Evolutionary conservation across 306 rosid species (phyloP).

Genomic region (Trichosanthes truncata): DNA sequence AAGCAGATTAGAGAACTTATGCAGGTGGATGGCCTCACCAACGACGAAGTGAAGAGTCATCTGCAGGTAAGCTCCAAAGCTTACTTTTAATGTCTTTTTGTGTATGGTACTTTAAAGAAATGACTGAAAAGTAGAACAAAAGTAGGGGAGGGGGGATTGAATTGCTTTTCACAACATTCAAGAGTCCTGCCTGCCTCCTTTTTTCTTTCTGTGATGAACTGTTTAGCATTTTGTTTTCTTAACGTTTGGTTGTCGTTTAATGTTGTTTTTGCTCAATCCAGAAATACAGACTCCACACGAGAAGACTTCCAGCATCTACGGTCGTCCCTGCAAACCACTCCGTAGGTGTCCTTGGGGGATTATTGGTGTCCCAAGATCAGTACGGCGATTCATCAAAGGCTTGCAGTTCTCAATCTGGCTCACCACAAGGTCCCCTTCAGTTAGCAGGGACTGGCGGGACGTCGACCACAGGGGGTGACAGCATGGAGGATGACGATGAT

Average conservation of each 20-base stretch:
- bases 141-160: not conserved
- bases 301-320: conserved; percentile 44
- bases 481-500: conserved; percentile 73
- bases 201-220: not conserved
- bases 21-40: conserved; percentile 97
- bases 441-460: conserved; percentile 41
- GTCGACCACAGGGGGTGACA: conserved; percentile 46
- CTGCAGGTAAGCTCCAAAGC: conserved; percentile 56
- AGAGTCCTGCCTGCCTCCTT: not conserved
- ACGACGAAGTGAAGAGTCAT: conserved; percentile 99
- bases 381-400: conserved; percentile 65
- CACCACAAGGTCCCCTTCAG: conserved; percentile 93
- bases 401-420: conserved; percentile 70
- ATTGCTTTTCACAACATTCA: not conserved
- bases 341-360: conserved; percentile 58
- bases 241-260: not conserved
- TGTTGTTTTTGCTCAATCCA: conserved; percentile 24
- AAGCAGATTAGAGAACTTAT: conserved; percentile 98
- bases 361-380: conserved; percentile 69
- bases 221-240: not conserved
- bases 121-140: not conserved
- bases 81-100: not conserved
- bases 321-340: conserved; percentile 36
- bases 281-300: conserved; percentile 89
- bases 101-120: not conserved